Base-by-base conservation (phyloP, 179 eudicot species). In the Silene noctiflora region DNA sequence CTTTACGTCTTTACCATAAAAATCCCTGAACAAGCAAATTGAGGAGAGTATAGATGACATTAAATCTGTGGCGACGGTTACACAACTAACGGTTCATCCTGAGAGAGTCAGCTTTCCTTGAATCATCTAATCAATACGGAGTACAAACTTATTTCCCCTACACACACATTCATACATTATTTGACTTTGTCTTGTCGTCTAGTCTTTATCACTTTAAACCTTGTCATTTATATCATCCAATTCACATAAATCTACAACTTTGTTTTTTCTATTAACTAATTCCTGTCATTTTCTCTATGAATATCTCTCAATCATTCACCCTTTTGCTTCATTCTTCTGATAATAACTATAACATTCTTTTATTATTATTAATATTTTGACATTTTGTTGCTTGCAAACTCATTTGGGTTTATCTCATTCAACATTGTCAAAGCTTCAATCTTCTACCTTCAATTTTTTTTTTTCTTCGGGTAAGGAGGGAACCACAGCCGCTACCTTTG, bases 141-240 rank as follows among this genome's bases (percentile, higher is more conserved):
- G n/a, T n/a, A n/a, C n/a, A 33, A 2, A 59, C 24, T 60, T 60
- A n/a, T 68, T 27, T 31, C 58, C 27, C 27, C 2, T 25, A n/a
- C 2, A 25, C 2, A 0, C 27, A 25, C 2, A 25, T 25, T 0
- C 59, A 53, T 58, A 10, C 72, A 70, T 65, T 63, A 39, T 48
- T 71, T 76, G 74, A 81, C 83, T 73, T 77, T 77, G 68, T 81
- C 80, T 48, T 58, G 62, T 75, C 75, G 4, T 33, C 39, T 33
- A 33, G n/a, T 78, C 8, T 68, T 20, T 21, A 39, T 39, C 44
- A 17, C 7, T 46, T 24, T 61, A 7, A 74, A 60, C 27, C 39
- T 27, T 46, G 46, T 19, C 12, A 67, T 61, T 67, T 67, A 58
- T 67, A 19, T 14, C 17, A 29, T 69, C 17, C 31, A 11, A 71